Evolutionary conservation across 2,329 filamentous ascomycete species (phyloP), one percentile per base, ranked within the genome.

Genomic region (Exophiala spinifera): DNA sequence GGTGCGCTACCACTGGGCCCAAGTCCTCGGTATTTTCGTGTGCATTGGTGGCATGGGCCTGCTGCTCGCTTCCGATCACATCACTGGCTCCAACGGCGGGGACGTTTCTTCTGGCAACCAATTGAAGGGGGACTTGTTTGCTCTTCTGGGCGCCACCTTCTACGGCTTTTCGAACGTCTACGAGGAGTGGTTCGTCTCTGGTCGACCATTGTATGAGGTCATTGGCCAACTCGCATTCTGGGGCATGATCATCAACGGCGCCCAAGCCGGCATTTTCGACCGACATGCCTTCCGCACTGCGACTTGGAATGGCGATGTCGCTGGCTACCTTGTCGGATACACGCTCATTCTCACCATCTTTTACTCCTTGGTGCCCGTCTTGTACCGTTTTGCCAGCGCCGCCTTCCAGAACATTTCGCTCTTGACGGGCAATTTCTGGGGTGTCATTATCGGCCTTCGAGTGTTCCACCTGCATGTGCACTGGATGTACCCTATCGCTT

Each of bases 321-420:
- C 80, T 34, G 90, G 90, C 17, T 97, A 95, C 70, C 76, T 97
- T 34, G 79, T 86, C n/a, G 94, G 92, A 1, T 99, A 92, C 73
- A 97, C 94, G 0, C 72, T 96, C 15, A 85, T 86, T 56, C 79
- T 99, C 19, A 78, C 81, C 50, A 74, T 94, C 56, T 99, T 99
- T 74, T 99, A 99, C 77, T 85, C 85, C 6, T 77, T 94, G 2
- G 91, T 88, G 0, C 94, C 94, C 0, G 75, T 97, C 51, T 80
- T 99, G 60, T 86, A 97, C 73, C 89, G 94, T 61, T 87, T 97
- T 76, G 88, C 88, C 23, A 88, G 84, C 14, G 94, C 94, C 2
- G 92, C 91, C 17, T 96, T 99, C 74, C 95, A 96, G 78, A 95
- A 99, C 72, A 95, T 97, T 66, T 92, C 88, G 6, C 77, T 99